Evolutionary conservation across 1,284 basidiomycete genomes (phyloP).

Genomic region (Leccinum cinnamomeum): DNA sequence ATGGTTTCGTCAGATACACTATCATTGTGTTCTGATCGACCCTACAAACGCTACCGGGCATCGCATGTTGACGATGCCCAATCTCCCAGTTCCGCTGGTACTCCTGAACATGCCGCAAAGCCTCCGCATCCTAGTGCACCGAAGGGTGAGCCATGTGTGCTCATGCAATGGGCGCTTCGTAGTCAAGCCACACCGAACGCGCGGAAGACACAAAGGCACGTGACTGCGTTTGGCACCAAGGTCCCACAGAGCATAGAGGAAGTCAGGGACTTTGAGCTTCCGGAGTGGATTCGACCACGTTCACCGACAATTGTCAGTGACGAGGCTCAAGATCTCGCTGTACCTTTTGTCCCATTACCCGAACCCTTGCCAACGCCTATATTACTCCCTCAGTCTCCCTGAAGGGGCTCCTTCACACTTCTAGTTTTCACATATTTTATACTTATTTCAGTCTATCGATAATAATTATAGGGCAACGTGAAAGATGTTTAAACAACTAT

Average conservation of each 20-base stretch:
- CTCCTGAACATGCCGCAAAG: slow-evolving; percentile 23
- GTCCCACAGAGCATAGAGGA: slow-evolving; percentile 48
- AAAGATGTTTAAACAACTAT: slow-evolving; percentile 14
- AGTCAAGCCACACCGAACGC: slow-evolving; percentile 43
- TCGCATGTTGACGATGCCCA: slow-evolving; percentile 21
- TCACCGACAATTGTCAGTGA: slow-evolving; percentile 21
- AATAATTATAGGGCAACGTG: not conserved
- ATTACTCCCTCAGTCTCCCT: slow-evolving; percentile 8
- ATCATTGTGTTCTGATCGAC: slow-evolving; percentile 30
- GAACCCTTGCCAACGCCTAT: slow-evolving; percentile 13
- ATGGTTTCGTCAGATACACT: slow-evolving; percentile 34
- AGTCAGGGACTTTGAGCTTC: slow-evolving; percentile 49
- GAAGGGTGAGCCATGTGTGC: slow-evolving; percentile 39
- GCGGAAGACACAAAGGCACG: slow-evolving; percentile 52
- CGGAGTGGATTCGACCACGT: slow-evolving; percentile 41
- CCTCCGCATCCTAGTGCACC: slow-evolving; percentile 5
- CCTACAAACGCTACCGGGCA: slow-evolving; percentile 29
- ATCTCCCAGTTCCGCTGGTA: slow-evolving; percentile 23
- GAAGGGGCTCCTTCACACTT: slow-evolving; percentile 8
- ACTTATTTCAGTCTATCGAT: slow-evolving; percentile 30
- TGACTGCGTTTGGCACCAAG: slow-evolving; percentile 56
- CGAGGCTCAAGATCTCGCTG: slow-evolving; percentile 3
- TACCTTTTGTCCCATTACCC: slow-evolving; percentile 9
- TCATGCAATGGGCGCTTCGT: slow-evolving; percentile 53
- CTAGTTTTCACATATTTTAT: slow-evolving; percentile 33